Evolutionary conservation across 2,329 filamentous ascomycete species (phyloP).

Genomic region (Colletotrichum sp.): DNA sequence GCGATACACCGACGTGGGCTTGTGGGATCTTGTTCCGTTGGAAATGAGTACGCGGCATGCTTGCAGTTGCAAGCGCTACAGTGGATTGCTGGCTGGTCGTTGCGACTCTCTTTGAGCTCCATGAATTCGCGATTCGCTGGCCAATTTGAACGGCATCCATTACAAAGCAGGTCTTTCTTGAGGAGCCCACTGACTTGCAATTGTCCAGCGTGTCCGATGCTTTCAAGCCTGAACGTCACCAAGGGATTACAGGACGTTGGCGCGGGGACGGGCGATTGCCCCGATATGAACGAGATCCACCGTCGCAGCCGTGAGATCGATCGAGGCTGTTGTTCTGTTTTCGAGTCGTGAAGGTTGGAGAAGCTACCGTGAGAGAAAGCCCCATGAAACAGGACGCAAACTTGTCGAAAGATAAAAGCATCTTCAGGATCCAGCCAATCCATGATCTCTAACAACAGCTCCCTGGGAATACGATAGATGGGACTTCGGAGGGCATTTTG

Average conservation of each 20-base stretch:
- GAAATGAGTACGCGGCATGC: not conserved
- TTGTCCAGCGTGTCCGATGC: not conserved
- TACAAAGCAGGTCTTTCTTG: not conserved
- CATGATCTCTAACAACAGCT: not conserved
- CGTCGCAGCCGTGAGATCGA: not conserved
- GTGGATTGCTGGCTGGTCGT: not conserved
- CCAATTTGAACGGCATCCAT: not conserved
- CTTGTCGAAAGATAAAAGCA: not conserved
- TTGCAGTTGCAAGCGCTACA: not conserved
- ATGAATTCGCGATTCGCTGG: not conserved
- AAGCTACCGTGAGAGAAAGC: not conserved
- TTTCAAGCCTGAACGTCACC: not conserved
- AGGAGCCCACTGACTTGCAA: not conserved
- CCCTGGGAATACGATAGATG: not conserved
- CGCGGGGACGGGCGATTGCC: fast-evolving
- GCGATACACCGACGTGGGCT: not conserved
- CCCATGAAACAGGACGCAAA: not conserved
- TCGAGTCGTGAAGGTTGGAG: not conserved
- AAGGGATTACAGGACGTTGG: not conserved
- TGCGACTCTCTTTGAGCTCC: not conserved
- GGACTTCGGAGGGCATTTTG: not conserved
- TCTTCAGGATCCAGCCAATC: not conserved
- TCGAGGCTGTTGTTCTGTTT: fast-evolving
- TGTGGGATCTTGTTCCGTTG: not conserved
- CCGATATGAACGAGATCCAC: fast-evolving